Evolutionary conservation across 2,329 filamentous ascomycete species (phyloP), one percentile per base, ranked within the genome.

Genomic region (Pestalotiopsis sp.): DNA sequence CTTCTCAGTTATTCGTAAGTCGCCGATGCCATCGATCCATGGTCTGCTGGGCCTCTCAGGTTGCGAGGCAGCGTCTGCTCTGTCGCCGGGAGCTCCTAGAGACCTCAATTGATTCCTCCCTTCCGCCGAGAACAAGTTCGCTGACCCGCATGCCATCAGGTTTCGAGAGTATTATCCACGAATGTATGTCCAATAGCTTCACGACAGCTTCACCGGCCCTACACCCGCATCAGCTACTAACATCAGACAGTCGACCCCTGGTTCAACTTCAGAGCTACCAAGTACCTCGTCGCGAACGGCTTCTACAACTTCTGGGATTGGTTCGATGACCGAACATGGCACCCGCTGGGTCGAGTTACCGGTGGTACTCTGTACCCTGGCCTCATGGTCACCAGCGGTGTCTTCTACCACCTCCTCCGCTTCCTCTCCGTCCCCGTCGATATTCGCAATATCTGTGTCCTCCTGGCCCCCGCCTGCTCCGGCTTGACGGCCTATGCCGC

Each of bases 241-340:
- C 65, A 70, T 77, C 79, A 73, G 76, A 30, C 78, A 99, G 95
- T 99, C 83, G 96, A 99, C 83, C 96, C 96, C 44, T 99, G 96
- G 96, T 99, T 99, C 85, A 99, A 99, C 83, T 99, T 99, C 83
- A 89, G 96, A 81, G 96, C 96, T 73, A 98, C 96, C 67, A 98
- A 98, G 83, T 98, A 99, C 78, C 89, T 99, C 67, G 93, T 99
- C 67, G 89, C 95, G 78, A 89, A 99, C 90, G 96, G 96, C 75
- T 98, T 99, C 84, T 97, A 97, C 82, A 94, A 92, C 81, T 99
- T 99, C 80, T 99, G 96, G 96, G 95, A 99, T 81, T 99, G 96
- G 96, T 99, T 99, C 78, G 96, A 99, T 82, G 96, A 99, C 85
- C 91, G 96, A 85, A 99, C 96, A 89, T 99, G 96, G 96, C 95